Conservation (phyloP, 306 rosid genomes). For the Quercus robur region DNA sequence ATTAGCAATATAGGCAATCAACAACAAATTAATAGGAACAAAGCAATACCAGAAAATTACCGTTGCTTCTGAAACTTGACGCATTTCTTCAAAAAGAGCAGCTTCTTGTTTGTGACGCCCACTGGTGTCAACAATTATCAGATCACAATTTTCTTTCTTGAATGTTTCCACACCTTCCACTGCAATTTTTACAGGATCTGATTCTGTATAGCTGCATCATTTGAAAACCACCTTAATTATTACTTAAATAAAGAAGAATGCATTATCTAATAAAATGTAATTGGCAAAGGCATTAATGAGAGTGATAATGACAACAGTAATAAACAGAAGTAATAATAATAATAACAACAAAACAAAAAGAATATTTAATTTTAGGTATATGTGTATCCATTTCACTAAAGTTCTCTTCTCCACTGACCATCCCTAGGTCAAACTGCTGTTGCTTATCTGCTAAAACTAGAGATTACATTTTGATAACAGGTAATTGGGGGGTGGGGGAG, state of each 20-base stretch:
- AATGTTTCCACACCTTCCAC: slow-evolving; percentile 82
- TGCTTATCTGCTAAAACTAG: no score
- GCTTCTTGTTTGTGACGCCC: slow-evolving; percentile 90
- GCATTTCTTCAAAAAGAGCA: slow-evolving; percentile 93
- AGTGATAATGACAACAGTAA: neutral
- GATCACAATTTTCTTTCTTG: slow-evolving; percentile 78
- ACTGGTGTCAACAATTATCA: slow-evolving; percentile 83
- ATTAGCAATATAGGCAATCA: slow-evolving; percentile 5
- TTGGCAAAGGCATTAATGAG: neutral
- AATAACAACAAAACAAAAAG: neutral
- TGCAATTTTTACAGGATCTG: slow-evolving; percentile 80
- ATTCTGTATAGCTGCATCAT: slow-evolving; percentile 61
- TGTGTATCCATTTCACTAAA: no score
- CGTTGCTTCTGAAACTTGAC: slow-evolving; percentile 90
- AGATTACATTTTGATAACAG: no score
- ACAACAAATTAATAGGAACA: neutral
- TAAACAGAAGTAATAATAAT: neutral
- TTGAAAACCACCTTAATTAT: slow-evolving; percentile 11
- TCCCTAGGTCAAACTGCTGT: no score
- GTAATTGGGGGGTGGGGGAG: no score
- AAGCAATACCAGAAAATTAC: slow-evolving; percentile 39
- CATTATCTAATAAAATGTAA: neutral
- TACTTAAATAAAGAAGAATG: slow-evolving; percentile 13
- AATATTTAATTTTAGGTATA: no score
- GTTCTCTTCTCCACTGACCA: no score